Evolutionary conservation across 768 basidiomycete species (phyloP).

Genomic region (Pholiota molesta): DNA sequence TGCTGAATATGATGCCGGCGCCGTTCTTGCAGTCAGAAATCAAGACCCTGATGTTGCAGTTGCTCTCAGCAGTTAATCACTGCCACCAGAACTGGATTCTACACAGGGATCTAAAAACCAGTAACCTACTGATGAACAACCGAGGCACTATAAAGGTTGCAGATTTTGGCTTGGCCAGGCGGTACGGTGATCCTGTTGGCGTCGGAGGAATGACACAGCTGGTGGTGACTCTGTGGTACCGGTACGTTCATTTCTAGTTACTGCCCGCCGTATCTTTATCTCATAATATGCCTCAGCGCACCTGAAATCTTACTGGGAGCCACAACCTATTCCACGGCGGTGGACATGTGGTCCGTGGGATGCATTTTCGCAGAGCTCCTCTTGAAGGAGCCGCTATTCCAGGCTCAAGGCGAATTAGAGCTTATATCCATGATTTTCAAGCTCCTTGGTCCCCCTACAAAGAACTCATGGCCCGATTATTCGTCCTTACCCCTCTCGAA

Average conservation of each 20-base stretch:
- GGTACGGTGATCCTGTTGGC: conserved; percentile 96
- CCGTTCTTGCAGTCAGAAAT: conserved; percentile 98
- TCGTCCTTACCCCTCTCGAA: conserved; percentile 78
- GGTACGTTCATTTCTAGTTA: conserved; percentile 48
- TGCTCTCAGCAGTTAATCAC: conserved; percentile 90
- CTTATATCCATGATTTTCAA: conserved; percentile 94
- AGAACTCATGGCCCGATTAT: conserved; percentile 86
- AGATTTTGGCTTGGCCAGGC: conserved; percentile 94
- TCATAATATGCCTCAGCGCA: conserved; percentile 53
- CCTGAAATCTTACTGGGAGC: conserved; percentile 96
- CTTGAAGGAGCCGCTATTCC: conserved; percentile 94
- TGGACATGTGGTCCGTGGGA: conserved; percentile 99
- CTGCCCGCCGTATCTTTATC: conserved; percentile 6
- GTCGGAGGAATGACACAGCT: conserved; percentile 97
- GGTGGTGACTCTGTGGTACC: conserved; percentile 98
- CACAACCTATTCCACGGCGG: conserved; percentile 90
- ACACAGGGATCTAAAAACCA: conserved; percentile 96
- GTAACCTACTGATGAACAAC: conserved; percentile 98
- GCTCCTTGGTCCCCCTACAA: conserved; percentile 91
- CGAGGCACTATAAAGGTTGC: conserved; percentile 98
- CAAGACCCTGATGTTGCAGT: conserved; percentile 94
- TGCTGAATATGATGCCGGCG: conserved; percentile 92
- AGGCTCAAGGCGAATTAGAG: conserved; percentile 94
- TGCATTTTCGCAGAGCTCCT: conserved; percentile 98
- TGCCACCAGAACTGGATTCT: conserved; percentile 98